Percentiles rank a stretch among this genome's conserved stretches.
Conservation (phyloP, 192 early-diverging fungal genomes). For the Pilaira anomala region DNA sequence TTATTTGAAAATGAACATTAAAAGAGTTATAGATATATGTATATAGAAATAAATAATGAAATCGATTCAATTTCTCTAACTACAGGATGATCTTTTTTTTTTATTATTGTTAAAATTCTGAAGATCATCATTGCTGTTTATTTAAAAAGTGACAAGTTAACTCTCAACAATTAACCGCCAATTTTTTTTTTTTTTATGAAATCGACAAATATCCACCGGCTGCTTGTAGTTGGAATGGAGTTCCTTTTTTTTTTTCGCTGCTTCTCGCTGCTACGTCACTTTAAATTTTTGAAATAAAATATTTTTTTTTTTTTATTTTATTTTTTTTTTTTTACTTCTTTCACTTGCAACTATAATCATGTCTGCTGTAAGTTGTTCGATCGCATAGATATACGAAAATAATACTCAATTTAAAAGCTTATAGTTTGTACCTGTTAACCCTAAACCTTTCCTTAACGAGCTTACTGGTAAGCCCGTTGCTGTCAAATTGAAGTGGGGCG, state of each 20-base stretch:
- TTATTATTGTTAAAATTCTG: no score
- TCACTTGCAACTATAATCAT: not conserved
- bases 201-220: no score
- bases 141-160: no score
- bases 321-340: slow-evolving; percentile 3
- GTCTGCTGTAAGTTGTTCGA: slow-evolving; percentile 11
- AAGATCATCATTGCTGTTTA: no score
- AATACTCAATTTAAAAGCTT: not conserved
- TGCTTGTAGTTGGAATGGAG: no score
- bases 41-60: not conserved
- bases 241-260: no score
- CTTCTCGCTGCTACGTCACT: not conserved
- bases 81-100: not conserved
- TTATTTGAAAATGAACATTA: slow-evolving; percentile 24
- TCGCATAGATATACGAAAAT: not conserved
- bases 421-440: slow-evolving; percentile 92
- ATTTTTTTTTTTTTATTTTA: slow-evolving; percentile 1
- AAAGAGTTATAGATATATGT: not conserved
- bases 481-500: slow-evolving; percentile 97
- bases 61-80: not conserved
- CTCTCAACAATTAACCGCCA: no score
- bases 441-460: slow-evolving; percentile 92
- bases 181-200: no score
- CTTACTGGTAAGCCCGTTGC: slow-evolving; percentile 90
- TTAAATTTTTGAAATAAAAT: not conserved